Evolutionary conservation across 2,329 filamentous ascomycete species (phyloP), one percentile per base, ranked within the genome.

Genomic region (Penicillium corylophilum): DNA sequence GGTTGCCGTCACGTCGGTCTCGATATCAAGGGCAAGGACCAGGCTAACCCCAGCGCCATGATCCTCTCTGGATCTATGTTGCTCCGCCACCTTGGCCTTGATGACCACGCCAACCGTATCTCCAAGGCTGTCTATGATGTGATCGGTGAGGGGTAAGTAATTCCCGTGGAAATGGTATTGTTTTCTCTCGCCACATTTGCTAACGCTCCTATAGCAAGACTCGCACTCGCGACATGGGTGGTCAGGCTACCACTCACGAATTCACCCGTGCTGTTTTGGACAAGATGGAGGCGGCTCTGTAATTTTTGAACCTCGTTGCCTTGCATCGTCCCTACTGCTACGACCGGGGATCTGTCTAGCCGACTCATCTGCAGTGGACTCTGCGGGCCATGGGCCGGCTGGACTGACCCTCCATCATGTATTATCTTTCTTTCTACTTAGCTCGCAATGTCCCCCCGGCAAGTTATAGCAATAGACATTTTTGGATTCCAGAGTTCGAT

Each of bases 21-120:
- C 44, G 94, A 99, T 75, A 99, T 99, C 80, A 92, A 97, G 86
- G 94, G 94, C 81, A 96, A 96, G 83, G 92, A 96, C 78, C 91
- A 97, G 81, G 94, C 94, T 62, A 99, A 99, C 84, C 94, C 94
- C 48, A 96, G 91, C 50, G 94, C 94, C 61, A 82, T 99, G 80
- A 84, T 99, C 64, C 88, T 99, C 59, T 96, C 90, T 54, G 91
- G 91, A 62, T 89, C 90, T 73, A 99, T 99, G 94, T 87, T 99
- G 67, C 84, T 99, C 74, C 88, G 94, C 72, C 94, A 99, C 79
- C 84, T 99, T 62, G 94, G 94, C 65, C 88, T 99, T 46, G 93
- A 99, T 71, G 91, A 97, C 75, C 94, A 99, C 75, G 94, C 94
- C 69, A 96, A 96, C 85, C 87, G 94, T 73, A 96, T 97, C 77